phyloP scores from a whole-genome alignment of 2,329 filamentous ascomycete genomes.

The Trichophyton schoenleinii region DNA sequence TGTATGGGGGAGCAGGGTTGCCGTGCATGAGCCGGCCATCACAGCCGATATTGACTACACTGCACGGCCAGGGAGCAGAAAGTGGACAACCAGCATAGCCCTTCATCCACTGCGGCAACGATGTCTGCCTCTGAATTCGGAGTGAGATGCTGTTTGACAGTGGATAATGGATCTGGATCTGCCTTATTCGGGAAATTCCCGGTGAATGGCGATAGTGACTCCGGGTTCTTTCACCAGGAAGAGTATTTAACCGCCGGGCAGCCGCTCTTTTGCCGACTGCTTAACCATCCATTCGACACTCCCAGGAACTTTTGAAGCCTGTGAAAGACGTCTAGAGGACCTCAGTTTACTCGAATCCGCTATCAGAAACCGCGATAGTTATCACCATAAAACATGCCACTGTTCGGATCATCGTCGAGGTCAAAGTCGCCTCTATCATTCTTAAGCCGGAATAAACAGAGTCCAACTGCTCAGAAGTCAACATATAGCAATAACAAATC shows the following conservation, averaged over 20 bases:
- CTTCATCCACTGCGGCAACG: neutral
- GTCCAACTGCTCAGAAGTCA: neutral
- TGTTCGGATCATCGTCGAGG: slow-evolving; percentile 2
- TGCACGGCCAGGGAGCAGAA: too few species aligned
- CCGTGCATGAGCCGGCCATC: too few species aligned
- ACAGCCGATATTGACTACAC: too few species aligned
- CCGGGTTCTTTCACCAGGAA: too few species aligned
- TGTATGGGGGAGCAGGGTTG: too few species aligned
- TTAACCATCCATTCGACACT: neutral
- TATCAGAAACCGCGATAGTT: too few species aligned
- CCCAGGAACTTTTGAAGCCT: neutral
- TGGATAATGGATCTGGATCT: neutral
- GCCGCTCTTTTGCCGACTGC: neutral
- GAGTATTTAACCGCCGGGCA: neutral
- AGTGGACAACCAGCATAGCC: neutral
- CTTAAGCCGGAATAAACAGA: neutral
- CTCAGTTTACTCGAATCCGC: neutral
- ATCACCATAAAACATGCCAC: neutral
- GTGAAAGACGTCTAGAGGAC: too few species aligned
- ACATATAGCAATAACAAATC: neutral
- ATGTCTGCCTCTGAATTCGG: neutral
- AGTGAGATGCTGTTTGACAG: neutral
- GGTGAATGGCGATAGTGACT: neutral
- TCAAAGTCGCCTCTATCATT: slow-evolving; percentile 5
- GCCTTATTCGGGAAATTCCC: neutral